A percentile compares a stretch with the other conserved stretches of the same genome.
phyloP scores from a whole-genome alignment of 139 green algal species.

The Volvox reticuliferus region DNA sequence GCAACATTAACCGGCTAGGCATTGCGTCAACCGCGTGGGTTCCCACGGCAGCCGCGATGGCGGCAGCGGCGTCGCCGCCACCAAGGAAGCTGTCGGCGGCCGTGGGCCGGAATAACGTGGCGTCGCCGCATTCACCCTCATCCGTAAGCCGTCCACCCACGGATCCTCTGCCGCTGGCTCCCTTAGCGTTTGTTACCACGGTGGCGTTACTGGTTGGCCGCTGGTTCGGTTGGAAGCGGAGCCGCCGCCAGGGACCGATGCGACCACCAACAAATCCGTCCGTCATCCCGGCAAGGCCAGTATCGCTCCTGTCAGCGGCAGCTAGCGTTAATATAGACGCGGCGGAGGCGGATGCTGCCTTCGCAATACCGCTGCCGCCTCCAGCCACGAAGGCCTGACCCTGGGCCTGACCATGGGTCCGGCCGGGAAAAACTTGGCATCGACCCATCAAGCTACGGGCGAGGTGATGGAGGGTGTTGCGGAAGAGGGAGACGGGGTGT shows the following conservation, averaged over 20 bases:
- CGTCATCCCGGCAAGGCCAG: no score
- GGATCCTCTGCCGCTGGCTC: no score
- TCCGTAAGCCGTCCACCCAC: no score
- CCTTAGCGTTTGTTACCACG: no score
- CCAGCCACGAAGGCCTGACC: background rate
- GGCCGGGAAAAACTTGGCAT: background rate
- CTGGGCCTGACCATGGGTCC: background rate
- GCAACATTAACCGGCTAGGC: constrained; percentile 34
- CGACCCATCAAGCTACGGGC: background rate
- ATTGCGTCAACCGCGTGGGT: background rate
- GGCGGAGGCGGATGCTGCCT: background rate
- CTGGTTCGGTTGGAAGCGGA: background rate
- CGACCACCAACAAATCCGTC: background rate
- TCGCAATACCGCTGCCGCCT: no score
- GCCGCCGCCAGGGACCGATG: background rate
- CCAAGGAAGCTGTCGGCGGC: background rate
- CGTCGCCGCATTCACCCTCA: no score
- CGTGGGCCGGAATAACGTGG: no score
- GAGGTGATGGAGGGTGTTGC: constrained; percentile 32
- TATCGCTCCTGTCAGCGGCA: background rate
- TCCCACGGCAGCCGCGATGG: background rate
- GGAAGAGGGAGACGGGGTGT: constrained; percentile 35
- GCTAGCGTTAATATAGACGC: background rate
- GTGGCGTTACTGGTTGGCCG: background rate
- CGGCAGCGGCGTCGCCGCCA: background rate